Evolutionary conservation across 192 early-diverging fungal species (phyloP).

Genomic region (Rhizoclosmatium globosum): DNA sequence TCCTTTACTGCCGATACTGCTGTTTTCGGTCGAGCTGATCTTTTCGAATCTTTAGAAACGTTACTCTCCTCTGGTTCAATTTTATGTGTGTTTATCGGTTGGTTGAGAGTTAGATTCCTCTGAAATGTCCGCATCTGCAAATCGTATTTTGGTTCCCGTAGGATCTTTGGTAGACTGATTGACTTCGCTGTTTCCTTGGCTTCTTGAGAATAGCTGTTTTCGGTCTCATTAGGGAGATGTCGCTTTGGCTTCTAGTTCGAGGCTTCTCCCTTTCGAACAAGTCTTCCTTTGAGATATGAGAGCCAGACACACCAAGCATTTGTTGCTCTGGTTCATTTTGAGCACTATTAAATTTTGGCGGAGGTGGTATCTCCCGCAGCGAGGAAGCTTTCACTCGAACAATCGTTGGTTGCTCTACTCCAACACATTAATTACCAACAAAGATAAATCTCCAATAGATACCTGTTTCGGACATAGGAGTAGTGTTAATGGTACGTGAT

Average conservation of each 20-base stretch:
- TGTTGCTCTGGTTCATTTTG: not conserved
- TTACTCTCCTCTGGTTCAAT: too few relatives aligned
- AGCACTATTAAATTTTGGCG: not conserved
- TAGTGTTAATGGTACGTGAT: not conserved
- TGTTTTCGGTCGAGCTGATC: not conserved
- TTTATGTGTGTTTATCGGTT: too few relatives aligned
- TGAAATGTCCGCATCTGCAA: too few relatives aligned
- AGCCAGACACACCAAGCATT: not conserved
- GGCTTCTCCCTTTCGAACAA: not conserved
- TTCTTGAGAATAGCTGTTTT: not conserved
- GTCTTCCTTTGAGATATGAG: not conserved
- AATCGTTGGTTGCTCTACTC: not conserved
- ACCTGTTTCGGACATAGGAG: too few relatives aligned
- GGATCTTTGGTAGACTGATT: not conserved
- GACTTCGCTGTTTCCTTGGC: not conserved
- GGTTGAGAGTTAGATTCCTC: too few relatives aligned
- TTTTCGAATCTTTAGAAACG: not conserved
- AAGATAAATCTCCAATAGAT: too few relatives aligned
- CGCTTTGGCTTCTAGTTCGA: not conserved
- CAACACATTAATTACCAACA: not conserved
- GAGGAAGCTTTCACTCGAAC: constrained; percentile 13
- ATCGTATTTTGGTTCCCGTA: not conserved
- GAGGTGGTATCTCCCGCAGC: constrained; percentile 6
- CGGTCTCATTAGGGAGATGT: not conserved
- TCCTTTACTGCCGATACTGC: not conserved